Evolutionary conservation across 2,329 filamentous ascomycete genomes (phyloP).

Genomic region (Cladosporium colombiae): DNA sequence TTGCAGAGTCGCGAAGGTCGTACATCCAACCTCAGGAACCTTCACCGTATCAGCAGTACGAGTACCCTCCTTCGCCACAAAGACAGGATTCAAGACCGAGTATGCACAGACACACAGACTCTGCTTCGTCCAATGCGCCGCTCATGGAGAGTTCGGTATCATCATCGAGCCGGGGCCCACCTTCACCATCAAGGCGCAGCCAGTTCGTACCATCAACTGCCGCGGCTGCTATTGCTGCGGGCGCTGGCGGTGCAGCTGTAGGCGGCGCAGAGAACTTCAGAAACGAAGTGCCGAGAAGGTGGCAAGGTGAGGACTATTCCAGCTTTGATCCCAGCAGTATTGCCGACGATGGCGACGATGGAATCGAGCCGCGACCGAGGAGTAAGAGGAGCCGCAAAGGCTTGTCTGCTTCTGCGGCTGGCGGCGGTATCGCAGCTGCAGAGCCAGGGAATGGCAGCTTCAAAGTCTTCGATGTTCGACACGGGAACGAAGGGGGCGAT

Average conservation of each 20-base stretch:
- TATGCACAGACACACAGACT: constrained; percentile 27
- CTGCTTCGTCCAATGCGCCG: constrained; percentile 31
- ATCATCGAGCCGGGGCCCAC: background rate
- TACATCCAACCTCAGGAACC: constrained; percentile 21
- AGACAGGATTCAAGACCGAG: background rate
- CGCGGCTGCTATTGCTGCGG: constrained; percentile 20
- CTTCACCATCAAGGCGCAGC: constrained; percentile 21
- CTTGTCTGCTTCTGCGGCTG: constrained; percentile 40
- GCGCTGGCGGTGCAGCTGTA: constrained; percentile 12
- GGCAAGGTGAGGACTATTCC: constrained; percentile 32
- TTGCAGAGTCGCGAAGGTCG: constrained; percentile 9
- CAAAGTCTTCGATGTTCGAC: constrained; percentile 46
- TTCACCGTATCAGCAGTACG: constrained; percentile 10
- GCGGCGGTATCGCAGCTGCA: constrained; percentile 33
- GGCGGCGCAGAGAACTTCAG: constrained; percentile 24
- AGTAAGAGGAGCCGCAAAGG: constrained; percentile 20
- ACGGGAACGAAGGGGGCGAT: constrained; percentile 45
- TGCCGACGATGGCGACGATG: constrained; percentile 89
- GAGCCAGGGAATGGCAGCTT: constrained; percentile 29
- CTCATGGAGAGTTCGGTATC: constrained; percentile 25
- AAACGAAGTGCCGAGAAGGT: background rate
- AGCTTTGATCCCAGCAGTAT: constrained; percentile 74
- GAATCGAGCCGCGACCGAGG: constrained; percentile 60
- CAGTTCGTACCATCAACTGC: constrained; percentile 17
- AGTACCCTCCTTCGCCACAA: background rate